Percentiles rank a stretch among this genome's conserved stretches.
Evolutionary conservation across 352 stramenopile species (phyloP).

Genomic region (Lagenidium giganteum): DNA sequence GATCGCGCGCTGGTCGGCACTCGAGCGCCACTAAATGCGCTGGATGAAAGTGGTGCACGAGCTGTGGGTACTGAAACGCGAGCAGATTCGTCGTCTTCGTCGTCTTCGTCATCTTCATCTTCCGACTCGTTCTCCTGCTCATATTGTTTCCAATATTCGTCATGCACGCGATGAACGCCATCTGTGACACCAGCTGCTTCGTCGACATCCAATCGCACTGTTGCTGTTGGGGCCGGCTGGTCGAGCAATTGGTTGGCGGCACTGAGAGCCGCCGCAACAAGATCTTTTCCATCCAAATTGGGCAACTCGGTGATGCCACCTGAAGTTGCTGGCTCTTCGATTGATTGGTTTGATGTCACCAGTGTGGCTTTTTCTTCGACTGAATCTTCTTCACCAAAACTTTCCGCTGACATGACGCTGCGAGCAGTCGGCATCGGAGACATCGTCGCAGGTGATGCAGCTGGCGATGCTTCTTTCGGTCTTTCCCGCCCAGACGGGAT

Average conservation of each 20-base stretch:
- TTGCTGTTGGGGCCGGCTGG: background rate
- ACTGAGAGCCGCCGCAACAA: constrained; percentile 11
- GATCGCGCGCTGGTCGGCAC: background rate
- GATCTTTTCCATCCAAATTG: constrained; percentile 3
- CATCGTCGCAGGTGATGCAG: background rate
- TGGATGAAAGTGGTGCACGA: background rate
- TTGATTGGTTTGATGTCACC: background rate
- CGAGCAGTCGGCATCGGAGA: background rate
- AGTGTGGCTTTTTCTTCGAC: too few species aligned
- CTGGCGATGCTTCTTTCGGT: background rate
- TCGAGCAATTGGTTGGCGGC: constrained; percentile 5
- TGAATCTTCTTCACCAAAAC: too few species aligned
- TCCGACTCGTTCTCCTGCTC: constrained; percentile 2
- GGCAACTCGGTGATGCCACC: background rate
- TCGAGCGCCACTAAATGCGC: too few species aligned
- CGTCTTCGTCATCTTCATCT: constrained; percentile 10
- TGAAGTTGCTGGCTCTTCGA: background rate
- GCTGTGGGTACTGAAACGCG: background rate
- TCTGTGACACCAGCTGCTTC: constrained; percentile 15
- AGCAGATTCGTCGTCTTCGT: constrained; percentile 17
- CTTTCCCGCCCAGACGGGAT: constrained; percentile 34
- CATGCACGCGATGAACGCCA: too few species aligned
- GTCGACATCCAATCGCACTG: constrained; percentile 10
- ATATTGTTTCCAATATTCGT: constrained; percentile 17
- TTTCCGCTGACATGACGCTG: too few species aligned